Evolutionary conservation across 768 basidiomycete genomes (phyloP).

Genomic region (Boletus rufocinnamomeus): DNA sequence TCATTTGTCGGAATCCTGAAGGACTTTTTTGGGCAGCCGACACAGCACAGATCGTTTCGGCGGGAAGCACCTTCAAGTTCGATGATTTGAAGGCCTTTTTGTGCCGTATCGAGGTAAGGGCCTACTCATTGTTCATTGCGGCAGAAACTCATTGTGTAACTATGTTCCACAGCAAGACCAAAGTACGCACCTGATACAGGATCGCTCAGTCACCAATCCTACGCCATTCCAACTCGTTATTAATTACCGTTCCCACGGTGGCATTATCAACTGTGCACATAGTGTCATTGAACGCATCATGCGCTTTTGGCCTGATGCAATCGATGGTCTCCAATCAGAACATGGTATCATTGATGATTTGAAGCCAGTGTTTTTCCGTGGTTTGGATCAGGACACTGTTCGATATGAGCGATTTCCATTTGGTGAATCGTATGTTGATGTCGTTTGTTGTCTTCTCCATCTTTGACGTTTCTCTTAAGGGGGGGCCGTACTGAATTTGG

Average conservation of each 20-base stretch:
- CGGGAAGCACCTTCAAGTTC: constrained; percentile 73
- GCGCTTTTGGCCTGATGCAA: constrained; percentile 61
- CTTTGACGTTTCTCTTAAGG: constrained; percentile 33
- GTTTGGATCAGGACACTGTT: constrained; percentile 45
- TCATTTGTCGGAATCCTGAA: constrained; percentile 61
- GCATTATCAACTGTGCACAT: constrained; percentile 71
- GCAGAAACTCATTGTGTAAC: background rate
- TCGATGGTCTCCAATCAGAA: constrained; percentile 61
- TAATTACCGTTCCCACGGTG: constrained; percentile 73
- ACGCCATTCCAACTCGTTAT: constrained; percentile 56
- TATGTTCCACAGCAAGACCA: constrained; percentile 26
- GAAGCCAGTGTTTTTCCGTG: constrained; percentile 59
- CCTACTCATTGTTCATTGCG: background rate
- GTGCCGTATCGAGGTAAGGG: constrained; percentile 57
- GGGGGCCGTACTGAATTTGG: constrained; percentile 58
- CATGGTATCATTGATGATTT: constrained; percentile 52
- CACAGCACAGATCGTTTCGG: constrained; percentile 76
- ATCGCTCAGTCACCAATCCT: constrained; percentile 28
- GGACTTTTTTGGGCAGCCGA: constrained; percentile 76
- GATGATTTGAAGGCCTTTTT: constrained; percentile 70
- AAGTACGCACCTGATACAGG: constrained; percentile 9
- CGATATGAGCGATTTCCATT: constrained; percentile 61
- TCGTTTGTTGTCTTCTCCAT: background rate
- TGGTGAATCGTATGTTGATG: constrained; percentile 41
- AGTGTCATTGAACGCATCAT: constrained; percentile 61